A percentile compares a stretch with the other conserved stretches of the same genome.
Evolutionary conservation across 768 basidiomycete genomes (phyloP).

Genomic region (Naganishia friedmannii): DNA sequence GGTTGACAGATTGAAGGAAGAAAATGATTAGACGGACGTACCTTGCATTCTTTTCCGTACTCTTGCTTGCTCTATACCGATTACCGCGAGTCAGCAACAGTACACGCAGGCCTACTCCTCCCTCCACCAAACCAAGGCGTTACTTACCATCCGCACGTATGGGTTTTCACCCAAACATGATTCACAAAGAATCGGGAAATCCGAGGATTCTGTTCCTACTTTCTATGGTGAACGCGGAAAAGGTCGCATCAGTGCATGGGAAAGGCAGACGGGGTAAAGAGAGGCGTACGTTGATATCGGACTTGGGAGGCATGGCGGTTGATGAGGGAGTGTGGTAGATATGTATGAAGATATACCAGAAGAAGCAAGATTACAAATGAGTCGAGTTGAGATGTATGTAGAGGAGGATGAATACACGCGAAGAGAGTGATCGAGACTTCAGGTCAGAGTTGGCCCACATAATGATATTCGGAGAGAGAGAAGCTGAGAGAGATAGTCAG

Average conservation of each 20-base stretch:
- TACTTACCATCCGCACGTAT: slow-evolving; percentile 90
- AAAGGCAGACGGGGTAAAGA: no score
- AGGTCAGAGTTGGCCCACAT: no score
- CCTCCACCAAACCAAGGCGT: no score
- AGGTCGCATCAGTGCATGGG: neutral
- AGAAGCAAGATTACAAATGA: no score
- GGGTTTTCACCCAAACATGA: slow-evolving; percentile 73
- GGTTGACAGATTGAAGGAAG: neutral
- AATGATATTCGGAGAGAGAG: no score
- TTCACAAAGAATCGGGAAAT: slow-evolving; percentile 52
- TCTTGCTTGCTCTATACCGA: slow-evolving; percentile 83
- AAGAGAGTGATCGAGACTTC: no score
- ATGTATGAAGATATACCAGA: no score
- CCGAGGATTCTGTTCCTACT: slow-evolving; percentile 51
- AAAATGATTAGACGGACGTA: neutral
- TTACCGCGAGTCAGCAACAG: slow-evolving; percentile 11
- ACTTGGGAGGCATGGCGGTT: slow-evolving; percentile 41
- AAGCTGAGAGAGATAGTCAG: no score
- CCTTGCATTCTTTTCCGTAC: slow-evolving; percentile 87
- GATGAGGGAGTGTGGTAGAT: neutral
- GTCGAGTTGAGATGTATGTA: no score
- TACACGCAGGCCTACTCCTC: neutral
- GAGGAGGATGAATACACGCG: no score
- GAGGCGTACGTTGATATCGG: slow-evolving; percentile 48
- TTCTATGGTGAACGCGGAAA: slow-evolving; percentile 36